Evolutionary conservation across 768 basidiomycete species (phyloP), one percentile per base, ranked within the genome.

Genomic region (Dendrothele bispora): DNA sequence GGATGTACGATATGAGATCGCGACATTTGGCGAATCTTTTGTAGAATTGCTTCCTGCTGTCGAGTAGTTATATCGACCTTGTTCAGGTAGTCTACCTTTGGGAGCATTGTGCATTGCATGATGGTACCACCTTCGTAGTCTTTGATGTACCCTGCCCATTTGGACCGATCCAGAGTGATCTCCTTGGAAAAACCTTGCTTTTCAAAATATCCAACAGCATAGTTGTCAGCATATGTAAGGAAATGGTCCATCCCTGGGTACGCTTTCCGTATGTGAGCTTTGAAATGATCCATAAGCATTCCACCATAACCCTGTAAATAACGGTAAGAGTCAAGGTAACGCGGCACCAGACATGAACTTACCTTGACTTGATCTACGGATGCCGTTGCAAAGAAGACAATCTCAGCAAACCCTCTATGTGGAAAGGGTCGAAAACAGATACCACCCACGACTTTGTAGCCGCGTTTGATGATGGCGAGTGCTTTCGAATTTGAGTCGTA

Each of bases 81-180:
- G 55, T 88, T 76, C 50, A 95, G 75, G 60, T 98, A 99, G 61
- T 93, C 83, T 52, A 98, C 83, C 62, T 90, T 91, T 43, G 79
- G 83, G n/a, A 99, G 67, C 90, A 99, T 87, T 5, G 87, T 87
- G 61, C 97, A 99, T 65, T 95, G 91, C 95, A 99, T 98, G 70
- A 98, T 93, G 37, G 95, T 99, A 15, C 92, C 95, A 32, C 95
- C 95, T 66, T 99, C 97, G 67, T 99, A 99, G 64, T 99, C 97
- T 65, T 98, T 99, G 82, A 99, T 98, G 66, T 99, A 98, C 10
- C 95, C 97, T 0, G 95, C 95, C 97, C 97, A 99, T 7, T 87
- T 76, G 2, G 88, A 83, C 36, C 95, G 80, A 51, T 87, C 86
- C n/a, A 97, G 78, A 1, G 88, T 87, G 52, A 99, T 95, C 48